Base-by-base conservation (phyloP, 345 rosid species). In the Corymbia maculata region DNA sequence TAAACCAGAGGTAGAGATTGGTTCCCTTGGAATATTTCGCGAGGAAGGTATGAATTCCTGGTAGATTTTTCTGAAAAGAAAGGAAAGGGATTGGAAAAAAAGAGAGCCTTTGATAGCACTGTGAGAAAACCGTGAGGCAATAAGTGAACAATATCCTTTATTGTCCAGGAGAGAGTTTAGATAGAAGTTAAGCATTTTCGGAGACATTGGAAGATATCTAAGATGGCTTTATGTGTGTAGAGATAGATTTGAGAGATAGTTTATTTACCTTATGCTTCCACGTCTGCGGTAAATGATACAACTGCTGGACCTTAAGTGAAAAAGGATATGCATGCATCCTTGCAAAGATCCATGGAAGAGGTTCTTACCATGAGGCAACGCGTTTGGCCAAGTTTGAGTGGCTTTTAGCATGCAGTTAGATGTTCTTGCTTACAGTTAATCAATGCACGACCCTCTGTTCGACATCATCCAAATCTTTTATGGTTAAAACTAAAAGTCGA, bases 41-140 rank as follows among this genome's bases (percentile, higher is more conserved):
- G 0, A 75, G 4, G 22, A 42, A 8, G 9, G 49, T 0, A 42
- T 42, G 28, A 5, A 21, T 75, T 75, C 0, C 26, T 75, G 0
- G 28, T 0, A 0, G 49, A 10, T 19, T 9, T 36, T 75, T 42
- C 0, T 7, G 84, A 36, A 21, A 19, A 75, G 1, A 75, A 42
- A 42, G 84, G 0, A 19, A 42, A 21, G 49, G 47, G 49, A 75
- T 36, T 36, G 84, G 49, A 1, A 12, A 19, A 36, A 36, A 17
- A 17, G 6, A 36, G 26, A 10, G 47, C 49, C 49, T 75, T 19
- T 75, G 82, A 9, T 75, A 19, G 82, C 82, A 36, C 13, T 0
- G 14, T 75, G 14, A 75, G 28, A 42, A 36, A 26, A 75, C 13
- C 6, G 3, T 9, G 82, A 75, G 82, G 82, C 4, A 6, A 75